A percentile compares a stretch with the other conserved stretches of the same genome.
phyloP scores from a whole-genome alignment of 306 rosid species.

The Oemleria cerasiformis region DNA sequence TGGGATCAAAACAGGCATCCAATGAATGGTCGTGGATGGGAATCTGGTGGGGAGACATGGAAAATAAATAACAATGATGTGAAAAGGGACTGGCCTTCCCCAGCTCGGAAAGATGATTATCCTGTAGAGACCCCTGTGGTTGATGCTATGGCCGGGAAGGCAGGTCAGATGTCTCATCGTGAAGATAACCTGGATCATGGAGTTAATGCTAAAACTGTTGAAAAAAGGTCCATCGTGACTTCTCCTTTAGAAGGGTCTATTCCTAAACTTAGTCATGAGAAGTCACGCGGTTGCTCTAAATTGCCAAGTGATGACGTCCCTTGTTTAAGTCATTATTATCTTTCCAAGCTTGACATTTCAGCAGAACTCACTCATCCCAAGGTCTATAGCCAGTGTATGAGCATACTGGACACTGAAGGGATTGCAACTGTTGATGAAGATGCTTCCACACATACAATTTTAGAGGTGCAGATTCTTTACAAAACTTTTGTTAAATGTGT shows the following conservation, averaged over 20 bases:
- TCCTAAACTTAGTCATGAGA: constrained; percentile 34
- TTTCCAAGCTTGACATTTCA: constrained; percentile 89
- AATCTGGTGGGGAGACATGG: constrained; percentile 78
- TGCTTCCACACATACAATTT: constrained; percentile 34
- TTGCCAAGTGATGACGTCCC: constrained; percentile 40
- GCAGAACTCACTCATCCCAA: constrained; percentile 57
- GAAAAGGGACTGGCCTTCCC: constrained; percentile 75
- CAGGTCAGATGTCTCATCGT: constrained; percentile 46
- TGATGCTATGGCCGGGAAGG: constrained; percentile 46
- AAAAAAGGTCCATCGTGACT: constrained; percentile 43
- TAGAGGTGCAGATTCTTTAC: constrained; percentile 51
- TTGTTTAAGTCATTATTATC: constrained; percentile 63
- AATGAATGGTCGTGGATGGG: constrained; percentile 81
- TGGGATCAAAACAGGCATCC: constrained; percentile 90
- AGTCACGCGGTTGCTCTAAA: constrained; percentile 40
- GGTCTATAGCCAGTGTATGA: constrained; percentile 64
- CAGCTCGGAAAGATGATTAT: constrained; percentile 62
- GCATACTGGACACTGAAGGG: constrained; percentile 45
- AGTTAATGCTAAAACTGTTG: constrained; percentile 47
- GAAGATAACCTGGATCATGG: constrained; percentile 45
- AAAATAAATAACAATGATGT: constrained; percentile 69
- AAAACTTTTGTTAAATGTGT: background rate
- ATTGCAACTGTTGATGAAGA: constrained; percentile 42
- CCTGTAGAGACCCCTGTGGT: constrained; percentile 40
- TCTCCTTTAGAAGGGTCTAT: constrained; percentile 56